Conservation (phyloP, 345 rosid species). For the Citrus sp. region DNA sequence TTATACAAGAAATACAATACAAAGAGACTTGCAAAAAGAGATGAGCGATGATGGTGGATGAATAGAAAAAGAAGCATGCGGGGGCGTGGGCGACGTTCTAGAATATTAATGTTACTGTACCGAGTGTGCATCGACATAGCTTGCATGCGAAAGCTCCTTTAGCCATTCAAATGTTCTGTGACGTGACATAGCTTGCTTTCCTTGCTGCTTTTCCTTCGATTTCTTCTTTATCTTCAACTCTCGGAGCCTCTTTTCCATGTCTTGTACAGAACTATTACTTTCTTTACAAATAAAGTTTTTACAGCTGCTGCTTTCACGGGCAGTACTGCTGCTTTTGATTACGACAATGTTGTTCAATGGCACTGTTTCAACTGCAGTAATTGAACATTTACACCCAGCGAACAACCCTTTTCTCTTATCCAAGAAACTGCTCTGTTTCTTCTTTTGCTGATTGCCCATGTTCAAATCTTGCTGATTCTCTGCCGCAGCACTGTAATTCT, state of each 20-base stretch:
- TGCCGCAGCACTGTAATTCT: slow-evolving; percentile 8
- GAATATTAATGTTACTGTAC: not conserved
- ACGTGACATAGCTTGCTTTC: slow-evolving; percentile 59
- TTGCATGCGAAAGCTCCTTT: slow-evolving; percentile 68
- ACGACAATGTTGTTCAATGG: slow-evolving; percentile 26
- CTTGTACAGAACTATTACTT: not conserved
- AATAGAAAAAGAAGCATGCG: slow-evolving; percentile 24
- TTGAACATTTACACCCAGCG: slow-evolving; percentile 64
- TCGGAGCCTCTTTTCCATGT: slow-evolving; percentile 26
- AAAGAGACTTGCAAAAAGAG: slow-evolving; percentile 9
- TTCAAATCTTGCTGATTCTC: slow-evolving; percentile 5
- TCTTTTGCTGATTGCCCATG: slow-evolving; percentile 17
- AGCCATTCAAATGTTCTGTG: slow-evolving; percentile 87
- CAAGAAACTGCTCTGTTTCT: slow-evolving; percentile 17
- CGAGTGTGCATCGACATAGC: slow-evolving; percentile 33
- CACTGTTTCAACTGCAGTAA: slow-evolving; percentile 46
- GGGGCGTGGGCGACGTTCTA: not conserved
- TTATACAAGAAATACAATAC: not conserved
- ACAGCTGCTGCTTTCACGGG: slow-evolving; percentile 1
- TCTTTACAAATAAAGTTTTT: not conserved
- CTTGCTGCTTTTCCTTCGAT: slow-evolving; percentile 37
- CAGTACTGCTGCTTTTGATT: slow-evolving; percentile 16
- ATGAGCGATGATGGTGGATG: slow-evolving; percentile 18
- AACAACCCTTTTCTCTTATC: slow-evolving; percentile 39
- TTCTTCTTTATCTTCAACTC: slow-evolving; percentile 40